These are phyloP conservation scores for Nicotiana noctiflora DNA, from an alignment of 257 asterid species.

Conservation along the genomic window DNA sequence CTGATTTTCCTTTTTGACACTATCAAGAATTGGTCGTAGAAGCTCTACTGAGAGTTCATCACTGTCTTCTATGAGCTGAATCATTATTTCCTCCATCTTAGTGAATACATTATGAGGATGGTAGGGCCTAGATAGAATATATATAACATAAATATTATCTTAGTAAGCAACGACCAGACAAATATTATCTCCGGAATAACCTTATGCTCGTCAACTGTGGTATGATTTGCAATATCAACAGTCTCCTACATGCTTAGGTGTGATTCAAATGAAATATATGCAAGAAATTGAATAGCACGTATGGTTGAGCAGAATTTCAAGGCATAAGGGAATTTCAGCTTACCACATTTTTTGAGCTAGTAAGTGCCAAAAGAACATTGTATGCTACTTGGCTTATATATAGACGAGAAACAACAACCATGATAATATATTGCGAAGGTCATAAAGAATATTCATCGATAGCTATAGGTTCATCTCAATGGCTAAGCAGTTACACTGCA, in stretches of 20 bases:
- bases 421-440: neutral
- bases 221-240: neutral
- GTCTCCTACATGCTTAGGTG: neutral
- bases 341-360: neutral
- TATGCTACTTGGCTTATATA: neutral
- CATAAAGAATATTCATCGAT: neutral
- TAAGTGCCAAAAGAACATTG: neutral
- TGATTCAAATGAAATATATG: neutral
- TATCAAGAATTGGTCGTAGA: constrained; percentile 28
- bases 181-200: neutral
- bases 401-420: neutral
- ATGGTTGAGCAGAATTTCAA: neutral
- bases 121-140: constrained; percentile 28
- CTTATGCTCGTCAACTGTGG: neutral
- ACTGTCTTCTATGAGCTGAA: constrained; percentile 28
- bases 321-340: neutral
- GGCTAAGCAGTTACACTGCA: neutral
- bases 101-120: constrained; percentile 17
- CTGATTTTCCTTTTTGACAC: constrained; percentile 25
- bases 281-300: neutral
- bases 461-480: neutral
- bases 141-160: neutral
- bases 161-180: neutral
- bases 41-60: constrained; percentile 32
- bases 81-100: constrained; percentile 33